Base-by-base conservation (phyloP, 257 asterid species). In the Gynochthodes officinalis region DNA sequence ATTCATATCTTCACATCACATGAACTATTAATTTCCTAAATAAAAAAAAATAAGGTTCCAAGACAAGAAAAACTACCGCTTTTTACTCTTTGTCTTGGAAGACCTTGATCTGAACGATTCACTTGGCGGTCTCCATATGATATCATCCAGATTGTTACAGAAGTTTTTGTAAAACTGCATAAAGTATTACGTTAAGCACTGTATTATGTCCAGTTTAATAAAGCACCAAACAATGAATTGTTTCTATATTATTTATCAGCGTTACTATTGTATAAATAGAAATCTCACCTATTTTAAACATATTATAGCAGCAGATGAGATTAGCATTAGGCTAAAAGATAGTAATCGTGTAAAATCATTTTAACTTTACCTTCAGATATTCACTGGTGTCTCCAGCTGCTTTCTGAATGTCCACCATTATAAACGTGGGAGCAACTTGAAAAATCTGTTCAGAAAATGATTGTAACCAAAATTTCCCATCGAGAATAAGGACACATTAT, bases 321-420 rank as follows among this genome's bases (percentile, higher is more conserved):
- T 27, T 2, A 57, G 12, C 9, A 16, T 30, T 46, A 62, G 69
- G 19, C 12, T 44, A 32, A 67, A 21, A 21, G 7, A 50, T 8
- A 50, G 49, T 9, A 12, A 28, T 49, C 9, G 18, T 19, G 27
- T 33, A 32, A 37, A 69, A 15, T 7, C 43, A 50, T 32, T 49
- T 35, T 35, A n/a, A n/a, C 32, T 19, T 69, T 61, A 84, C 89
- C 82, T 83, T 83, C 33, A 83, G 80, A 71, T 76, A 92, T 79
- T 92, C 99, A 43, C 86, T 87, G 68, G 92, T 77, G 67, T 95
- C 98, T 77, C 97, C 99, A 49, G 92, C 85, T 63, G 96, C 98
- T 78, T 85, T 95, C 83, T 92, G 97, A 77, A 90, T 84, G 81
- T 95, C 99, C 49, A 95, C 98, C 99, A 95, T 95, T 79, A 90